Evolutionary conservation across 768 basidiomycete species (phyloP), one percentile per base, ranked within the genome.

Genomic region (Serendipita indica): DNA sequence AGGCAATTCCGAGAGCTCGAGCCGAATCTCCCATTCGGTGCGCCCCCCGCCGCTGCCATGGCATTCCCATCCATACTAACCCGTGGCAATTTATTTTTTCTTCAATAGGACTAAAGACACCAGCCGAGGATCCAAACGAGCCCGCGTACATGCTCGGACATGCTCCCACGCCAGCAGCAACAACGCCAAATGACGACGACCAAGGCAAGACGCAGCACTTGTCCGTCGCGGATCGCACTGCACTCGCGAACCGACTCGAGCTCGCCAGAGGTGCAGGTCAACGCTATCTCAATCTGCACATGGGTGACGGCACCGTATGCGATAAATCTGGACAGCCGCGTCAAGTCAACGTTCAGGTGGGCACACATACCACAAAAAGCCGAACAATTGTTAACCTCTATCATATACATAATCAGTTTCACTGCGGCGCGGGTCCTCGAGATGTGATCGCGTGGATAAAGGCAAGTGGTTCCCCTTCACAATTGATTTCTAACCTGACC

Each of bases 261-360:
- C 79, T 90, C 58, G 84, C 83, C 57, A 80, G 80, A 62, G 82
- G 75, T n/a, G 75, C 88, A 34, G 87, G 87, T 58, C 86, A 87
- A 12, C 82, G 86, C 52, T 99, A 98, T 72, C 84, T 99, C 54
- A 85, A 90, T 10, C 91, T 62, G 67, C 79, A 84, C 63, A 91
- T 89, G 89, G 79, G 81, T 56, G 88, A 89, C 65, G 96, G 96
- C 18, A 94, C 89, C 3, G 70, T 80, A 54, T 99, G 96, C 70
- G 94, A 97, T 72, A 92, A 89, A 75, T 93, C 89, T 2, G 85
- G 86, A 13, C 79, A 78, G 70, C 77, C 77, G 58, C 83, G 96
- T 61, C 89, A 90, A 73, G 84, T 93, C 39, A 93, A 99, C 76
- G 84, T 99, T 32, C 96, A 99, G 82, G 91, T 86, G 63, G 64